Conservation (phyloP, 371 early-diverging fungal genomes). For the Syncephalastrum monosporum region DNA sequence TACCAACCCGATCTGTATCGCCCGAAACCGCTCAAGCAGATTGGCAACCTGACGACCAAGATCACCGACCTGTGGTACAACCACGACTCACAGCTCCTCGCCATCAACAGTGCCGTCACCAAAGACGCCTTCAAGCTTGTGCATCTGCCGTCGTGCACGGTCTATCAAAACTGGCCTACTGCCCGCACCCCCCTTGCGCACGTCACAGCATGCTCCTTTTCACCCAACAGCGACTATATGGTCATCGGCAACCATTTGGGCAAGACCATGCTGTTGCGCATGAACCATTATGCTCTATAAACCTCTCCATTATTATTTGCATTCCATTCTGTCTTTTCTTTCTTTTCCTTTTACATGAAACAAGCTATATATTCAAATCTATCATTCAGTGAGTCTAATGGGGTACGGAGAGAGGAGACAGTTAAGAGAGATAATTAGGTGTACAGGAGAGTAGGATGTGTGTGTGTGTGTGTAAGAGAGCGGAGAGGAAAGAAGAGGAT, state of each 20-base stretch:
- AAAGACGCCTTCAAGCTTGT: conserved; percentile 77
- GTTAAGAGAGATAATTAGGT: too few relatives aligned
- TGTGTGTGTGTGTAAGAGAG: too few relatives aligned
- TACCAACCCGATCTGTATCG: conserved; percentile 27
- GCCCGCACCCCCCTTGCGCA: conserved; percentile 75
- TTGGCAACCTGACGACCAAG: conserved; percentile 83
- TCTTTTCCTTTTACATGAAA: background rate
- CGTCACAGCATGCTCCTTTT: conserved; percentile 75
- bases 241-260: conserved; percentile 90
- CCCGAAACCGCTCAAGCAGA: conserved; percentile 75
- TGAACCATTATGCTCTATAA: conserved; percentile 64
- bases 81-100: conserved; percentile 81
- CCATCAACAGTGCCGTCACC: conserved; percentile 66
- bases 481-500: too few relatives aligned
- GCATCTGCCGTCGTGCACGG: conserved; percentile 75
- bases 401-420: too few relatives aligned
- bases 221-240: conserved; percentile 86
- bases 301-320: conserved; percentile 4
- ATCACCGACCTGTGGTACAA: conserved; percentile 75
- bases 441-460: too few relatives aligned
- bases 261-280: conserved; percentile 77
- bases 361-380: too few relatives aligned
- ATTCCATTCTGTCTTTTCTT: conserved; percentile 2
- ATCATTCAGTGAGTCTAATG: too few relatives aligned
- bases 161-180: conserved; percentile 93